These are phyloP conservation scores for Zalaria obscura DNA, from an alignment of 2,329 filamentous ascomycete species.

Conservation along the genomic window DNA sequence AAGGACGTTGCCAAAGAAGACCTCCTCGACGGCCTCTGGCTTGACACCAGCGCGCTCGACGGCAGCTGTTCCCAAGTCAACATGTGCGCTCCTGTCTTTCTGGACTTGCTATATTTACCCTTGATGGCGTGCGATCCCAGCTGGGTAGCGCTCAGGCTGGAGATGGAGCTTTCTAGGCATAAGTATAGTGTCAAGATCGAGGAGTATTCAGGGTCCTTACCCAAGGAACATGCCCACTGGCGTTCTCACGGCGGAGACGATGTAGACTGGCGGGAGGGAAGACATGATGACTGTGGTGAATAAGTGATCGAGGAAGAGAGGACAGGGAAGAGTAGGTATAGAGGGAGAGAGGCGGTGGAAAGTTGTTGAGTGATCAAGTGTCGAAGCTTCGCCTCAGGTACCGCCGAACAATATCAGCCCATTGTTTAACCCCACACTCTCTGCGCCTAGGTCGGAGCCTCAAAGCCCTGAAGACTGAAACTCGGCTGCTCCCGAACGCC, in stretches of 20 bases:
- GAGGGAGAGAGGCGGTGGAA: too few relatives aligned
- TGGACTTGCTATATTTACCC: conserved; percentile 35
- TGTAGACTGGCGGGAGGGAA: conserved; percentile 78
- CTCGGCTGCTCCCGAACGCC: too few relatives aligned
- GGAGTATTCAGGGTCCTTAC: conserved; percentile 34
- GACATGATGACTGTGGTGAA: conserved; percentile 41
- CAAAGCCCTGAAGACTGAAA: too few relatives aligned
- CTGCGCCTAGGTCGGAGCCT: too few relatives aligned
- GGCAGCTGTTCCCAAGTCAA: conserved; percentile 37
- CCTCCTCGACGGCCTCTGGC: conserved; percentile 80
- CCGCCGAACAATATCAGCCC: too few relatives aligned
- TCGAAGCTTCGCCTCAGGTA: too few relatives aligned
- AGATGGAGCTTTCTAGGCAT: conserved; percentile 54
- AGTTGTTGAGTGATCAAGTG: too few relatives aligned
- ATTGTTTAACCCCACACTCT: too few relatives aligned
- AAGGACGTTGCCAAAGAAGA: conserved; percentile 96
- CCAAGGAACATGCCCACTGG: conserved; percentile 91
- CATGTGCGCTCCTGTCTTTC: not conserved
- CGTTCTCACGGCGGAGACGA: conserved; percentile 81
- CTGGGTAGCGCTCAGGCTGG: conserved; percentile 72
- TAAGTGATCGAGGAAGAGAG: not conserved
- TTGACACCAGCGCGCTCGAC: conserved; percentile 80
- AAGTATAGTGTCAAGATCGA: not conserved
- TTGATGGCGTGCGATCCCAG: conserved; percentile 88
- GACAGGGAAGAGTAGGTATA: not conserved